Conservation (phyloP, 805 yeast species). For the Nakazawaea ishiwadae region DNA sequence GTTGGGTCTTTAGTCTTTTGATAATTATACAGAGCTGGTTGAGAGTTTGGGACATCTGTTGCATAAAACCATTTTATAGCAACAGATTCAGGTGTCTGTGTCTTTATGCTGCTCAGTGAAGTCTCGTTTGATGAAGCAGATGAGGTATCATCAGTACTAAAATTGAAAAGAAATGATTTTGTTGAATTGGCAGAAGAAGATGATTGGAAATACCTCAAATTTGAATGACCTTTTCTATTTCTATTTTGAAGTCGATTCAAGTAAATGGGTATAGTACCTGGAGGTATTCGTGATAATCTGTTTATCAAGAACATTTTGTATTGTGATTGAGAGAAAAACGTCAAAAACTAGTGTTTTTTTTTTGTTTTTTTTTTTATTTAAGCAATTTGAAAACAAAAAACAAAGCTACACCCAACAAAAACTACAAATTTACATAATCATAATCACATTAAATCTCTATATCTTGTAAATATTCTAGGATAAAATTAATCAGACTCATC, state of each 20-base stretch:
- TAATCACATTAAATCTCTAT: not conserved
- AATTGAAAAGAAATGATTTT: not conserved
- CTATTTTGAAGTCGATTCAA: conserved; percentile 1
- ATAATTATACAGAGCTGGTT: conserved; percentile 60
- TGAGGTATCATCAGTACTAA: no score
- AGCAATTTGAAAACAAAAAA: no score
- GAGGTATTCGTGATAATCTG: conserved; percentile 2
- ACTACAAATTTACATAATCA: not conserved
- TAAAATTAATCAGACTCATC: not conserved
- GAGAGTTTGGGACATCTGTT: conserved; percentile 66
- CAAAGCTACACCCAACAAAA: not conserved
- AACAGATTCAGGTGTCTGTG: no score
- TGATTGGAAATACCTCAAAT: conserved; percentile 1
- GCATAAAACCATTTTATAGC: conserved; percentile 82
- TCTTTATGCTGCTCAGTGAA: no score
- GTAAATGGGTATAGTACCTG: conserved; percentile 3
- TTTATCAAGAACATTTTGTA: not conserved
- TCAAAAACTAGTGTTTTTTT: no score
- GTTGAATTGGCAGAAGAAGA: not conserved
- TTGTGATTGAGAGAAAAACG: no score
- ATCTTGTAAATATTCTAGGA: not conserved
- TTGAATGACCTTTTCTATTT: not conserved
- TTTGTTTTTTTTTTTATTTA: no score
- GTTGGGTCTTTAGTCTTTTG: conserved; percentile 43
- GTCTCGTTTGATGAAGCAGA: no score